Evolutionary conservation across 495 filamentous ascomycete species (phyloP), one percentile per base, ranked within the genome.

Genomic region (Evansstolkia leycettana): DNA sequence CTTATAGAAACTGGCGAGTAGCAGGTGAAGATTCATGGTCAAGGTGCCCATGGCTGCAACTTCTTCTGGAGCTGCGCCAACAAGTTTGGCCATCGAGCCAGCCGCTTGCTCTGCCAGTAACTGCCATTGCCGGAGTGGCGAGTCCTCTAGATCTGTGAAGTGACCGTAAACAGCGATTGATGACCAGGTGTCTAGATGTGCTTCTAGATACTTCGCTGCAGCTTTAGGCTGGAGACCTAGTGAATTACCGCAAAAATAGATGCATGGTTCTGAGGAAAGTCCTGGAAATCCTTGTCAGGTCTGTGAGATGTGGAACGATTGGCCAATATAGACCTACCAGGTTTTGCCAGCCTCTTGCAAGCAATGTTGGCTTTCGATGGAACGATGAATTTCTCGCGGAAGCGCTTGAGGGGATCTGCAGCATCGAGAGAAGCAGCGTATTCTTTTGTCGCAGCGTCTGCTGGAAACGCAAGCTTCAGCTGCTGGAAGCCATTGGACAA

Each of bases 231-330:
- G 90, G 32, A 92, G 70, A 31, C 90, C 90, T 11, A 98, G 71
- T 12, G 90, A 98, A 61, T 98, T 94, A 5, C 90, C 90, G 50
- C 86, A 93, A 39, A 98, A 74, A 54, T 98, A 96, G 39, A 84
- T 81, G 34, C 64, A 76, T 70, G 44, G 54, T 39, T 67, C 52
- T 12, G 50, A 19, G 6, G 60, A 68, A 19, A 68, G 51, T 19
- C 52, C 62, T 65, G 51, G 4, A 33, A 32, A 7, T 23, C 1
- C 7, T 34, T 25, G 38, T 56, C 23, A 16, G 5, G 49, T 58
- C 17, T 9, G 8, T 55, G 44, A 16, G 16, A 38, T 25, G 4
- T 8, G 7, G 13, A 35, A 0, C 11, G 8, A 13, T 11, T 11
- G 12, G 29, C 0, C 10, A 7, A 15, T 17, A 40, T 11, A 35